A percentile compares a stretch with the other conserved stretches of the same genome.
Evolutionary conservation across 1,139 yeast species (phyloP).

Genomic region (Ashbya aceris): DNA sequence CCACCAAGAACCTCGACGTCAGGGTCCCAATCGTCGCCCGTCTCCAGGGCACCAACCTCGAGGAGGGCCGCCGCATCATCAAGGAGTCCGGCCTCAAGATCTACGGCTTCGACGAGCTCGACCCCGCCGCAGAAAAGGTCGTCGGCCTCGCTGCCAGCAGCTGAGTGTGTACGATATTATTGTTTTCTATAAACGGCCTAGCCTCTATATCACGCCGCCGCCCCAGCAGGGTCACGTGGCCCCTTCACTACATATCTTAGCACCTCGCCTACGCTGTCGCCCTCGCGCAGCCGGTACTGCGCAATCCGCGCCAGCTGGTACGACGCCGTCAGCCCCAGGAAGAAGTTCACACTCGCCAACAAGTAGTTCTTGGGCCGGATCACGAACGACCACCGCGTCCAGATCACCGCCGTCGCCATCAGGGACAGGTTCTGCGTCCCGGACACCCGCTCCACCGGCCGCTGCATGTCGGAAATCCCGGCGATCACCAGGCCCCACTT

Average conservation of each 20-base stretch:
- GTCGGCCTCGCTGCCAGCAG: conserved; percentile 38
- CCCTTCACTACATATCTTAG: conserved; percentile 40
- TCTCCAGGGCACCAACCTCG: conserved; percentile 96
- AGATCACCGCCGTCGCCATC: conserved; percentile 84
- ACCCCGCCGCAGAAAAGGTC: conserved; percentile 95
- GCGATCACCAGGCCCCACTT: conserved; percentile 88
- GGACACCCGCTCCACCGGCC: conserved; percentile 86
- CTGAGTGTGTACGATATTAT: conserved; percentile 2
- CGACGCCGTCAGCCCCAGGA: conserved; percentile 85
- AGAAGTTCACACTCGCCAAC: conserved; percentile 89
- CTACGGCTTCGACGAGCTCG: conserved; percentile 84
- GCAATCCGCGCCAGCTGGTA: conserved; percentile 67
- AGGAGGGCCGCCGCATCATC: conserved; percentile 79
- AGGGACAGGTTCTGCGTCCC: conserved; percentile 87
- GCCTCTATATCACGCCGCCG: neutral
- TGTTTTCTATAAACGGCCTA: neutral
- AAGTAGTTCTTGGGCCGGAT: conserved; percentile 81
- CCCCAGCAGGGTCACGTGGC: neutral
- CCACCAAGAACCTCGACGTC: conserved; percentile 81
- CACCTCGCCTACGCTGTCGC: conserved; percentile 46
- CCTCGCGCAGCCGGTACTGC: conserved; percentile 47
- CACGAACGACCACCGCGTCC: conserved; percentile 98
- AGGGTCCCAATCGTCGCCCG: conserved; percentile 94
- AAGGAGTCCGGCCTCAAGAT: conserved; percentile 87
- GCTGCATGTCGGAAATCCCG: conserved; percentile 72